Percentiles rank a stretch among this genome's conserved stretches.
Evolutionary conservation across 2,329 filamentous ascomycete species (phyloP).

Genomic region (Botryotinia convoluta): DNA sequence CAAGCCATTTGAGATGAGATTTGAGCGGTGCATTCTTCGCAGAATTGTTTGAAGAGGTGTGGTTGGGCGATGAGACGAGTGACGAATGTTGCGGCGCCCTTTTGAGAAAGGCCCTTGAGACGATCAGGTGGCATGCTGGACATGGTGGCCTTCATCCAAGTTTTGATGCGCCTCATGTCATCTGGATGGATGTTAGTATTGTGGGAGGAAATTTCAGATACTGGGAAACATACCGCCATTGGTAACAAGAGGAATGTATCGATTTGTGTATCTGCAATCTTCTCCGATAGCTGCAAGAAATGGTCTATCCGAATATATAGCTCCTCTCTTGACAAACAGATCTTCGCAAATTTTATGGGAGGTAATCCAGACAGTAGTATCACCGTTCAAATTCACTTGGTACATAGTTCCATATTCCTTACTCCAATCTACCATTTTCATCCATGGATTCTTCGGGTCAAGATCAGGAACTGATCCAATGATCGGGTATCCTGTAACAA

Average conservation of each 20-base stretch:
- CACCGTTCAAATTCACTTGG: slow-evolving; percentile 44
- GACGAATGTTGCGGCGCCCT: slow-evolving; percentile 17
- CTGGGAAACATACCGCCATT: slow-evolving; percentile 17
- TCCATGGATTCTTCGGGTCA: slow-evolving; percentile 39
- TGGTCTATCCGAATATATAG: slow-evolving; percentile 36
- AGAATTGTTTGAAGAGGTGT: slow-evolving; percentile 23
- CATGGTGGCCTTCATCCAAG: slow-evolving; percentile 22
- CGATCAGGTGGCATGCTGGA: slow-evolving; percentile 32
- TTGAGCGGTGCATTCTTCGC: slow-evolving; percentile 21
- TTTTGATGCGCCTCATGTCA: slow-evolving; percentile 23
- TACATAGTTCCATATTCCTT: slow-evolving; percentile 44
- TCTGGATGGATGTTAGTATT: slow-evolving; percentile 16
- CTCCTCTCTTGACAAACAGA: slow-evolving; percentile 43
- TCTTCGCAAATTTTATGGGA: slow-evolving; percentile 44
- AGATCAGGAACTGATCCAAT: slow-evolving; percentile 25
- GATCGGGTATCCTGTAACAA: slow-evolving; percentile 22
- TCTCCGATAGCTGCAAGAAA: slow-evolving; percentile 20
- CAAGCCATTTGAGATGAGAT: slow-evolving; percentile 22
- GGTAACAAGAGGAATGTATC: slow-evolving; percentile 23
- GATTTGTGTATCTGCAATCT: slow-evolving; percentile 18
- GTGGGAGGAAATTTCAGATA: background rate
- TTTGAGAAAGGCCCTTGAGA: slow-evolving; percentile 18
- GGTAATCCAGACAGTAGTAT: slow-evolving; percentile 41
- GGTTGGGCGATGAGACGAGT: slow-evolving; percentile 17
- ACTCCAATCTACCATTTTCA: slow-evolving; percentile 43